Conservation (phyloP, 1,284 basidiomycete genomes). For the Trichosporon inkin region DNA sequence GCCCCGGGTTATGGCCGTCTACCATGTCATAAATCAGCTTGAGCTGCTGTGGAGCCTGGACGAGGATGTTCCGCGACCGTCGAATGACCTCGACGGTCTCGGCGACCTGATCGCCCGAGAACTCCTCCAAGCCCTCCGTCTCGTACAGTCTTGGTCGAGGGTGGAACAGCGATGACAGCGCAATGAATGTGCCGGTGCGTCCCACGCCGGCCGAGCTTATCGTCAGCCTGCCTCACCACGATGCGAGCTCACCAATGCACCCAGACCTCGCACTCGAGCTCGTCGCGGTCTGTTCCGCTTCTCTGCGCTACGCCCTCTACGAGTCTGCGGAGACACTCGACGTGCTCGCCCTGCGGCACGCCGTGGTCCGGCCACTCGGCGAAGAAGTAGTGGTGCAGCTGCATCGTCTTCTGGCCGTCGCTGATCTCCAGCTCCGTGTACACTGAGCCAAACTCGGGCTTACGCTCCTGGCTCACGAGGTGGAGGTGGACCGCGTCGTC, state of each 20-base stretch:
- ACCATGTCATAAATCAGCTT: slow-evolving; percentile 25
- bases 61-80: slow-evolving; percentile 37
- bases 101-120: slow-evolving; percentile 29
- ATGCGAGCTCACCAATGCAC: slow-evolving; percentile 44
- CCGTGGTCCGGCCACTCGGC: slow-evolving; percentile 48
- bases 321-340: slow-evolving; percentile 29
- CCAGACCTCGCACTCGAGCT: slow-evolving; percentile 40
- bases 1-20: background rate
- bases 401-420: slow-evolving; percentile 14
- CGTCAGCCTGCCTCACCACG: background rate
- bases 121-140: background rate
- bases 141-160: background rate
- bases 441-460: slow-evolving; percentile 14
- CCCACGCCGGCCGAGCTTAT: slow-evolving; percentile 46
- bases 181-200: slow-evolving; percentile 44
- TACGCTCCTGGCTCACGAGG: background rate
- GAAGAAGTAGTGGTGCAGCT: slow-evolving; percentile 40
- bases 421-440: slow-evolving; percentile 19
- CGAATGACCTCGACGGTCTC: slow-evolving; percentile 36
- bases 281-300: slow-evolving; percentile 20
- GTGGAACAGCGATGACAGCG: slow-evolving; percentile 34
- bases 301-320: slow-evolving; percentile 26
- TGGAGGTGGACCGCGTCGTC: background rate
- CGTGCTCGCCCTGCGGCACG: slow-evolving; percentile 32
- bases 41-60: slow-evolving; percentile 40